phyloP scores from a whole-genome alignment of 2,329 filamentous ascomycete species.

The Niveomyces coronatus region DNA sequence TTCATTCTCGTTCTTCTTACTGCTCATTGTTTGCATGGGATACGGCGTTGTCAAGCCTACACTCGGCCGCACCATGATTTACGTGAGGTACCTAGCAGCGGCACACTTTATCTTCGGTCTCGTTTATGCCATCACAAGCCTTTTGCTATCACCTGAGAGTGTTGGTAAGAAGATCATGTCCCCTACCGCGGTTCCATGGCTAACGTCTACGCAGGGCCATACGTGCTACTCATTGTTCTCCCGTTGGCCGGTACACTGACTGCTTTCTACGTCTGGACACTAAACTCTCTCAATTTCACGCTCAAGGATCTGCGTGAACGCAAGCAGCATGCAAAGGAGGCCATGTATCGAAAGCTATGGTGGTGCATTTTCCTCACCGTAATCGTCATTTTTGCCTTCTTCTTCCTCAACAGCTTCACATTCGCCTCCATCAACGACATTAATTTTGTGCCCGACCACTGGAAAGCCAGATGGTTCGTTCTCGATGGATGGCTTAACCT shows the following conservation, averaged over 20 bases:
- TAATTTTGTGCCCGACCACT: conserved; percentile 90
- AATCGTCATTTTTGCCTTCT: conserved; percentile 92
- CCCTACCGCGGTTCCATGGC: conserved; percentile 10
- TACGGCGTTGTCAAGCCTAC: conserved; percentile 96
- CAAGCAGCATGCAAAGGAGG: conserved; percentile 84
- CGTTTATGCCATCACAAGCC: conserved; percentile 81
- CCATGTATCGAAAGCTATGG: conserved; percentile 98
- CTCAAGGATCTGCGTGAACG: conserved; percentile 94
- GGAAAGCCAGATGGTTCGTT: conserved; percentile 96
- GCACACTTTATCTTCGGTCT: conserved; percentile 93
- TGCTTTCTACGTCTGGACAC: conserved; percentile 96
- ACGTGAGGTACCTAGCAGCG: conserved; percentile 80
- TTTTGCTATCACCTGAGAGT: conserved; percentile 80
- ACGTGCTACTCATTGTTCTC: conserved; percentile 86
- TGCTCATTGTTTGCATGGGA: conserved; percentile 98
- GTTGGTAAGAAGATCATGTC: conserved; percentile 47
- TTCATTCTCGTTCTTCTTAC: conserved; percentile 95
- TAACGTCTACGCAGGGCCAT: conserved; percentile 47
- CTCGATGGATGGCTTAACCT: conserved; percentile 96
- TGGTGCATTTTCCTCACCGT: conserved; percentile 93
- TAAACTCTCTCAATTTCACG: conserved; percentile 88
- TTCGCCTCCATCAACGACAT: conserved; percentile 78
- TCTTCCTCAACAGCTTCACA: conserved; percentile 95
- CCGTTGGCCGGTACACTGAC: conserved; percentile 87
- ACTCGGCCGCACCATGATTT: conserved; percentile 87